These are phyloP conservation scores for Ceratobasidium theobromae DNA, from an alignment of 1,284 basidiomycete genomes.

Conservation along the genomic window DNA sequence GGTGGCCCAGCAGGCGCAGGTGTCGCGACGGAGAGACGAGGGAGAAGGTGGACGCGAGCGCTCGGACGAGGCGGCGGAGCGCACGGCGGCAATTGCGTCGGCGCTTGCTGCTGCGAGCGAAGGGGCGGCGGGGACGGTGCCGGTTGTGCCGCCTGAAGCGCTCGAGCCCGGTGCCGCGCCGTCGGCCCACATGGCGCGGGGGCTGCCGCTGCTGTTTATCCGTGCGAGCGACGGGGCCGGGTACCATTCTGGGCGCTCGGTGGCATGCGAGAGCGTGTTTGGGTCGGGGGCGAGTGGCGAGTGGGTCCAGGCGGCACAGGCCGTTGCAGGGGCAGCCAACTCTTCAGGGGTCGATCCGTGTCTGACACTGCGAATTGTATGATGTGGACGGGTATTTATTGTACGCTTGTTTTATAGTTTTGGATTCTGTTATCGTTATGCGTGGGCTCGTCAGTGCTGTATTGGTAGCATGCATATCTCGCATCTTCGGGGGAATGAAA, in stretches of 20 bases:
- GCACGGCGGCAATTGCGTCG: slow-evolving; percentile 18
- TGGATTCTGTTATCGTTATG: slow-evolving; percentile 9
- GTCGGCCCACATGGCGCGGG: slow-evolving; percentile 56
- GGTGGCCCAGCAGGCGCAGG: slow-evolving; percentile 18
- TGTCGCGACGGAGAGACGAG: slow-evolving; percentile 10
- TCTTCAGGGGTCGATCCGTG: slow-evolving; percentile 7
- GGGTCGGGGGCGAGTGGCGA: slow-evolving; percentile 30
- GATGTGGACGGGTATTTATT: slow-evolving; percentile 8
- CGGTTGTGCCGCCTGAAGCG: slow-evolving; percentile 42
- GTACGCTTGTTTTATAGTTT: not conserved
- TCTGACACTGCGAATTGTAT: slow-evolving; percentile 14
- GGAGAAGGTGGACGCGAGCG: slow-evolving; percentile 12
- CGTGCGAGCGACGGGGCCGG: slow-evolving; percentile 74
- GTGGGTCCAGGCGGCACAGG: slow-evolving; percentile 24
- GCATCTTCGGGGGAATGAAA: not conserved
- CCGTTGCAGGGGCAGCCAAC: slow-evolving; percentile 3
- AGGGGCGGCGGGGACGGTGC: slow-evolving; percentile 38
- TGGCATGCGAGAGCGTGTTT: slow-evolving; percentile 79
- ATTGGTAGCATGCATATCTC: slow-evolving; percentile 24
- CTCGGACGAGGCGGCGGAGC: slow-evolving; percentile 15
- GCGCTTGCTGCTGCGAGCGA: slow-evolving; percentile 24
- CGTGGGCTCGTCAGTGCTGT: slow-evolving; percentile 17
- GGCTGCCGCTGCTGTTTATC: slow-evolving; percentile 70
- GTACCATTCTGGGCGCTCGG: slow-evolving; percentile 80
- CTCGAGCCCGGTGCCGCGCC: slow-evolving; percentile 30